Evolutionary conservation across 495 filamentous ascomycete genomes (phyloP), one percentile per base, ranked within the genome.

Genomic region (Cladorrhinum samala): DNA sequence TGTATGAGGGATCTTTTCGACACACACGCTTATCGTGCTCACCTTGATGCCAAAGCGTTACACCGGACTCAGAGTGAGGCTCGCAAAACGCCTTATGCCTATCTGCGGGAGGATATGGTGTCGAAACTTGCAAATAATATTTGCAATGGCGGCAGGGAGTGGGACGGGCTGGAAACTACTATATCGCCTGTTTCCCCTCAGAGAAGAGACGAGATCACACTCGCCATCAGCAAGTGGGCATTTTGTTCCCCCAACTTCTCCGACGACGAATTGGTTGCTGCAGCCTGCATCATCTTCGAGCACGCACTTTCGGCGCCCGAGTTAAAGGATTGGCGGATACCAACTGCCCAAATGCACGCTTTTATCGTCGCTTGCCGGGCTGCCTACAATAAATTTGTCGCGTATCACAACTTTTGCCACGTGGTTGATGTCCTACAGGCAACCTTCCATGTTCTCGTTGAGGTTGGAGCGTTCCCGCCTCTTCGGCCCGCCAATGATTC

Each of bases 401-500:
- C 92, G n/a, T 98, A 97, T 63, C 93, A 98, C 72, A 98, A 98
- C 66, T 98, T 96, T 68, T 89, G 93, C 45, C 93, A 98, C 67
- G 93, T 94, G 6, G 83, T 93, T 47, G 93, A 98, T 73, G 93
- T 98, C 37, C 77, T 96, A 60, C 93, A 98, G 70, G 94, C 93
- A 2, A 78, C 87, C 37, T 98, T 96, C 68, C 84, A 85, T 70
- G 95, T 96, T 62, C 77, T 98, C n/a, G 74, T 96, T 47, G 80
- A 81, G 41, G 84, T 96, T 41, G 87, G 87, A 38, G 81, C 83
- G 6, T 70, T 96, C 43, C 88, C 91, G 14, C 77, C 83, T 2
- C 89, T 87, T 67, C 77, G 60, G 51, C 51, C 52, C 24, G 57
- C 54, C 54, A 65, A 53, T 46, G 57, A 37, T 13, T 5, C 42